These are phyloP conservation scores for Botryotinia globosa DNA, from an alignment of 2,329 filamentous ascomycete species.

Conservation along the genomic window DNA sequence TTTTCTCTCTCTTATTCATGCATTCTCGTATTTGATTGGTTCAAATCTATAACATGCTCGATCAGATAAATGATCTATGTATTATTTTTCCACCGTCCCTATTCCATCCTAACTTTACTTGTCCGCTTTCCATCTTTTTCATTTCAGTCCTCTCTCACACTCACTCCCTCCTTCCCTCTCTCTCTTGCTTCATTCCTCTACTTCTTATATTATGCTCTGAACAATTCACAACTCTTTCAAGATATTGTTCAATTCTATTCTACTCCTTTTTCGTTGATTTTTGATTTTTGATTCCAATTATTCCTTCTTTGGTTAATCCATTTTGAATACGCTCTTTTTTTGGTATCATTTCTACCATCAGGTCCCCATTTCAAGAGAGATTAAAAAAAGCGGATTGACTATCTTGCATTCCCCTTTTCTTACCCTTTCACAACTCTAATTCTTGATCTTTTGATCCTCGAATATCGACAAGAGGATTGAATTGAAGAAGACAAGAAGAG, in stretches of 20 bases:
- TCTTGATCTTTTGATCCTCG: background rate
- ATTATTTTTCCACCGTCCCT: background rate
- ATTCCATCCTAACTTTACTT: background rate
- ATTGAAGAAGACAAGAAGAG: slow-evolving; percentile 5
- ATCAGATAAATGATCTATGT: background rate
- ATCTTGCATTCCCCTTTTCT: slow-evolving; percentile 10
- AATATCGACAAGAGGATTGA: background rate
- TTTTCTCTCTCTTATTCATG: background rate
- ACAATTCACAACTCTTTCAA: slow-evolving; percentile 12
- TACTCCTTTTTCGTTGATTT: slow-evolving; percentile 12
- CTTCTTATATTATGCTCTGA: slow-evolving; percentile 6
- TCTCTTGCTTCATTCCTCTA: background rate
- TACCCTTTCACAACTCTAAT: slow-evolving; percentile 4
- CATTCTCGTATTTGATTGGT: background rate
- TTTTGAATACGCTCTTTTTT: slow-evolving; percentile 13
- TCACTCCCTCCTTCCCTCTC: background rate
- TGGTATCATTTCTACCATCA: background rate
- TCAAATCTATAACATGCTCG: background rate
- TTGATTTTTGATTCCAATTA: slow-evolving; percentile 15
- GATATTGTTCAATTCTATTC: background rate
- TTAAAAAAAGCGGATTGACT: slow-evolving; percentile 6
- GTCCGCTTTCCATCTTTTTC: background rate
- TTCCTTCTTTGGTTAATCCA: slow-evolving; percentile 19
- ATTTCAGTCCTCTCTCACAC: background rate
- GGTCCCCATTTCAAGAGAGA: background rate